Conservation (phyloP, 108 stramenopile genomes). For the Seminavis robusta region DNA sequence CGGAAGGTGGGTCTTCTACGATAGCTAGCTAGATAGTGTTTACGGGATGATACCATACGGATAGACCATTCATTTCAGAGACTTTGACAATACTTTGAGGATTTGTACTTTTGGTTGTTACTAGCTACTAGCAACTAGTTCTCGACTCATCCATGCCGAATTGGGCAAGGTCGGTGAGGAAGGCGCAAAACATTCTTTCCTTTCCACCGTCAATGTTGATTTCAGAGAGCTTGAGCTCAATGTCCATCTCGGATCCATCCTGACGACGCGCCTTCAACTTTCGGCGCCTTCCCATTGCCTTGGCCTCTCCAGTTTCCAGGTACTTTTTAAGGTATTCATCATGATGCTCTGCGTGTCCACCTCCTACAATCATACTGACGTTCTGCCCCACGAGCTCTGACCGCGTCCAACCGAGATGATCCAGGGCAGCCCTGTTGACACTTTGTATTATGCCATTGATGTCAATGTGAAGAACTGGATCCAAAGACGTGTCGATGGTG, state of each 20-base stretch:
- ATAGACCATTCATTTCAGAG: too few species aligned
- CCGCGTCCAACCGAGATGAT: conserved; percentile 38
- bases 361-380: conserved; percentile 24
- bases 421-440: conserved; percentile 23
- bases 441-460: conserved; percentile 26
- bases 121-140: too few species aligned
- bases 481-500: not conserved
- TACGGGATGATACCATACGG: too few species aligned
- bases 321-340: conserved; percentile 9
- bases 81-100: too few species aligned
- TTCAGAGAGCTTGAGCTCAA: conserved; percentile 20
- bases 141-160: too few species aligned
- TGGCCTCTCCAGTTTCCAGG: conserved; percentile 3
- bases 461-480: conserved; percentile 8
- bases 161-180: conserved; percentile 9
- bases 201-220: conserved; percentile 5
- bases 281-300: conserved; percentile 12
- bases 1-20: too few species aligned
- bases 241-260: conserved; percentile 20
- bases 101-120: too few species aligned
- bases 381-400: conserved; percentile 34
- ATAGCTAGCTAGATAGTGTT: too few species aligned
- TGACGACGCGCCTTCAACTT: conserved; percentile 13
- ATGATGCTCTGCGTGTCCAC: conserved; percentile 25
- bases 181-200: conserved; percentile 13